A percentile compares a stretch with the other conserved stretches of the same genome.
phyloP scores from a whole-genome alignment of 1,139 yeast genomes.

The Scheffersomyces lignicola region DNA sequence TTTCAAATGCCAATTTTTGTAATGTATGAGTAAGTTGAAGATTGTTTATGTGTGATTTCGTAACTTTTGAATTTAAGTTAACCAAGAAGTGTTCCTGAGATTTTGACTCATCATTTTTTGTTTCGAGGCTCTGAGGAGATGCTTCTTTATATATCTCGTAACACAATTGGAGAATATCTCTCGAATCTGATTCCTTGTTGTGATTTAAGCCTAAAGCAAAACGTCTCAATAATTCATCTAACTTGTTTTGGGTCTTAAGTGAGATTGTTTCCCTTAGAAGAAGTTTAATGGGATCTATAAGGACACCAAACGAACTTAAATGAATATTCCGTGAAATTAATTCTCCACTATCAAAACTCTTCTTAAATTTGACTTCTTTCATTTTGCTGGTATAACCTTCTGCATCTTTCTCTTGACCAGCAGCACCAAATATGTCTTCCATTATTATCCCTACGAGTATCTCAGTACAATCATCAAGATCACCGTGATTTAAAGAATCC shows the following conservation, averaged over 20 bases:
- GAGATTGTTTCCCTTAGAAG: conserved; percentile 67
- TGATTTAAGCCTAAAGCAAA: conserved; percentile 75
- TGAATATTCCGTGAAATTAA: conserved; percentile 65
- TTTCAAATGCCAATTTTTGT: conserved; percentile 77
- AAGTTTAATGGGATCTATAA: conserved; percentile 70
- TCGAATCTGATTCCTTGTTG: conserved; percentile 61
- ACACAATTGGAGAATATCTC: conserved; percentile 67
- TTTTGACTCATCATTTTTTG: conserved; percentile 14
- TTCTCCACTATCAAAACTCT: conserved; percentile 87
- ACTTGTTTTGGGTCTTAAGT: conserved; percentile 67
- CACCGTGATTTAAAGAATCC: conserved; percentile 59
- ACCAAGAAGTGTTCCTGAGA: conserved; percentile 64
- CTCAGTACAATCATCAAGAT: conserved; percentile 66
- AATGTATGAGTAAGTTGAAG: conserved; percentile 48
- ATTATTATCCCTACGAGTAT: conserved; percentile 71
- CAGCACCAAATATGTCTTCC: conserved; percentile 92
- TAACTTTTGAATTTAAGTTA: conserved; percentile 58
- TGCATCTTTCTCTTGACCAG: conserved; percentile 93
- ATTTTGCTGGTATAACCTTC: conserved; percentile 85
- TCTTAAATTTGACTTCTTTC: conserved; percentile 88
- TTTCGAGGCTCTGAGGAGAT: conserved; percentile 18
- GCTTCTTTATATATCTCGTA: conserved; percentile 70
- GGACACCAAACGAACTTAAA: conserved; percentile 56
- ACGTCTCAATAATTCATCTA: conserved; percentile 77
- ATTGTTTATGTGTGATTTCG: conserved; percentile 20